Conservation (phyloP, 163 green algal genomes). For the Scenedesmus sp. region DNA sequence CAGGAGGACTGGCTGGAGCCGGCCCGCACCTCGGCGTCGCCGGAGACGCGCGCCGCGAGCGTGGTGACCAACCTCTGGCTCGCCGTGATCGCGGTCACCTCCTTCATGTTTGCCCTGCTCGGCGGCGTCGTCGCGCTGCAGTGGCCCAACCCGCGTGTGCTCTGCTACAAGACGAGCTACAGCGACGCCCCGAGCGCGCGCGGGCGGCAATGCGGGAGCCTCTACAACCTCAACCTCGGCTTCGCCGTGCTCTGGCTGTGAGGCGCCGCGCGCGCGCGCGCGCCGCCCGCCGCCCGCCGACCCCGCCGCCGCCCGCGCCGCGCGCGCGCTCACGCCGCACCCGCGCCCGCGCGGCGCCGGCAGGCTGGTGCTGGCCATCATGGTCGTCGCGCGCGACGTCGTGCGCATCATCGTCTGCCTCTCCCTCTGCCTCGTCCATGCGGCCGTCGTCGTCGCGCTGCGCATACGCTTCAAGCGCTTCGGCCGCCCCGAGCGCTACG, state of each 20-base stretch:
- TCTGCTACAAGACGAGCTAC: conserved; percentile 45
- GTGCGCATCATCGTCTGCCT: conserved; percentile 36
- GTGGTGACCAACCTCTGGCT: conserved; percentile 46
- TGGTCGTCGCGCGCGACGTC: conserved; percentile 33
- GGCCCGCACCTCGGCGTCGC: too few relatives aligned
- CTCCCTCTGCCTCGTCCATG: conserved; percentile 29
- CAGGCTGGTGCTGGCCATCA: conserved; percentile 43
- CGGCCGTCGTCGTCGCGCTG: conserved; percentile 14
- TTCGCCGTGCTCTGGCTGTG: conserved; percentile 40
- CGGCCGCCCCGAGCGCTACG: conserved; percentile 19
- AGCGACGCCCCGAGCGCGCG: conserved; percentile 38
- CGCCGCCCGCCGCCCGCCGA: too few relatives aligned
- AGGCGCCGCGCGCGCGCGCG: too few relatives aligned
- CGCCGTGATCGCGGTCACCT: conserved; percentile 1
- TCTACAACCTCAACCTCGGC: conserved; percentile 48
- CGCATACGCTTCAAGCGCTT: conserved; percentile 33
- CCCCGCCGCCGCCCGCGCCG: too few relatives aligned
- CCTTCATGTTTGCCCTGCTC: conserved; percentile 27
- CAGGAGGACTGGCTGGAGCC: too few relatives aligned
- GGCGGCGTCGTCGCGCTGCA: conserved; percentile 32
- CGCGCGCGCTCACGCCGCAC: too few relatives aligned
- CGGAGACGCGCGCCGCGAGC: conserved; percentile 20
- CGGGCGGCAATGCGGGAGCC: conserved; percentile 38
- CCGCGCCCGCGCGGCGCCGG: too few relatives aligned
- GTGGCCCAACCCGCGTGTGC: conserved; percentile 35